These are phyloP conservation scores for Fusarium subtropicale DNA, from an alignment of 2,329 filamentous ascomycete genomes.

Conservation along the genomic window DNA sequence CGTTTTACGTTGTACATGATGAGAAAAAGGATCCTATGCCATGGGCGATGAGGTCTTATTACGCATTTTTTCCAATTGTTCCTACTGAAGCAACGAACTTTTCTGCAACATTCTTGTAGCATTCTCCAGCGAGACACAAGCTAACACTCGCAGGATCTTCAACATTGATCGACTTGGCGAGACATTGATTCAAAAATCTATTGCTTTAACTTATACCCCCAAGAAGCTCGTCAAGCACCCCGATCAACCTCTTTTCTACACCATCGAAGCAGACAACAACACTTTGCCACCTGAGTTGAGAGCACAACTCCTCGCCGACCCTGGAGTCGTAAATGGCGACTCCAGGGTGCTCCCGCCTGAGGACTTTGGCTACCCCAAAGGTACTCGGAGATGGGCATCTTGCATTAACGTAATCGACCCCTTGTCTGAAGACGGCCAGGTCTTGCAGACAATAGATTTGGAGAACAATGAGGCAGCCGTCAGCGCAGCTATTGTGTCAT, in stretches of 20 bases:
- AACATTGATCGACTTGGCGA: conserved; percentile 87
- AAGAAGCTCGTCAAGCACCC: conserved; percentile 89
- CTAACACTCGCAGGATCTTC: conserved; percentile 76
- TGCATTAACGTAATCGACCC: conserved; percentile 95
- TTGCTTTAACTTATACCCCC: conserved; percentile 90
- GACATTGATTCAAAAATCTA: conserved; percentile 86
- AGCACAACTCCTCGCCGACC: conserved; percentile 78
- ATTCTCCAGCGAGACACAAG: conserved; percentile 2
- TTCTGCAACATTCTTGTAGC: conserved; percentile 28
- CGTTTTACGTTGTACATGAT: conserved; percentile 69
- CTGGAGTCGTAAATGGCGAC: conserved; percentile 77
- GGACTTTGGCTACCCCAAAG: conserved; percentile 90
- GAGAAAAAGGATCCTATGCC: conserved; percentile 67
- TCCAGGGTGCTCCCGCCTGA: conserved; percentile 76
- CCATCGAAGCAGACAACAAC: conserved; percentile 93
- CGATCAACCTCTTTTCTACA: conserved; percentile 89
- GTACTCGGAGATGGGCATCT: conserved; percentile 90
- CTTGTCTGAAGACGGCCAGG: conserved; percentile 72
- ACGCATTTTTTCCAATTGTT: conserved; percentile 85
- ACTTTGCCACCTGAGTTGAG: conserved; percentile 84
- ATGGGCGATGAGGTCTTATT: conserved; percentile 66
- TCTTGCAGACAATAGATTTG: conserved; percentile 83
- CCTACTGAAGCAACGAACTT: conserved; percentile 77
- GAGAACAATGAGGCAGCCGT: conserved; percentile 92
- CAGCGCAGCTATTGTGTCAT: conserved; percentile 84